Conservation (phyloP, 176 grass and related monocot species). For the Cenchrus fungigraminus region DNA sequence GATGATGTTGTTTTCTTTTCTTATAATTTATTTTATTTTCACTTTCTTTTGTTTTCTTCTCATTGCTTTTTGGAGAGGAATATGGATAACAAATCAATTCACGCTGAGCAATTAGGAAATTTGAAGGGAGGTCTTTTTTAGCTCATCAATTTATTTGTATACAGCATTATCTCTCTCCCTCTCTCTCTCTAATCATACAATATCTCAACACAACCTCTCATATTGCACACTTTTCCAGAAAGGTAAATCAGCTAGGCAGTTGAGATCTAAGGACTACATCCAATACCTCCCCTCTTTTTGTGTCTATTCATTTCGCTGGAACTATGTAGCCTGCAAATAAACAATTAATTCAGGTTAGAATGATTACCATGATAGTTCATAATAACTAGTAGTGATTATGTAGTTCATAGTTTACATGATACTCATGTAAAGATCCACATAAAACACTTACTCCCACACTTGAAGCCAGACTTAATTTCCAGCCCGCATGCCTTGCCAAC, state of each 20-base stretch:
- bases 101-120: no score
- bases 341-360: neutral
- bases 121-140: conserved; percentile 8
- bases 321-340: conserved; percentile 23
- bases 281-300: neutral
- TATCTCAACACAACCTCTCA: neutral
- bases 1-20: no score
- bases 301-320: neutral
- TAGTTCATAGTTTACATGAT: neutral
- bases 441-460: conserved; percentile 59
- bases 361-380: neutral
- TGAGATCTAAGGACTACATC: neutral
- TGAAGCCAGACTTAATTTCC: conserved; percentile 26
- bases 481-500: conserved; percentile 28
- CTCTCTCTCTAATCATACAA: neutral
- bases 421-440: neutral
- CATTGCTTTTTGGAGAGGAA: no score
- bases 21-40: no score
- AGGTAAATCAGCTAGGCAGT: neutral
- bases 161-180: neutral
- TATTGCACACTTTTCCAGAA: neutral
- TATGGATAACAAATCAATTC: no score
- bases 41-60: no score
- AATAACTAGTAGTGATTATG: neutral
- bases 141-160: neutral